A percentile compares a stretch with the other conserved stretches of the same genome.
Evolutionary conservation across 176 grass and related monocot genomes (phyloP).

Genomic region (Triticum aestivum): IWGSC_CS_RefSeq_v2.1 NC_057796.1:394218957-394219456

Average conservation of each 20-base stretch:
- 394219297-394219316: background rate
- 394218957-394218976: too few relatives aligned
- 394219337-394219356: background rate
- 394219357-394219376: background rate
- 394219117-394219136: too few relatives aligned
- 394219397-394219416: background rate
- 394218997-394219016: background rate
- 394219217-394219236: background rate
- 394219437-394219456: background rate
- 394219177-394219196: too few relatives aligned
- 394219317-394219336: background rate
- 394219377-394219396: background rate
- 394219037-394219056: background rate
- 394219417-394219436: background rate
- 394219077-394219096: too few relatives aligned
- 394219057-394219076: too few relatives aligned
- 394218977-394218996: too few relatives aligned
- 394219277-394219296: background rate
- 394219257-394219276: background rate
- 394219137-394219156: too few relatives aligned
- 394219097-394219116: too few relatives aligned
- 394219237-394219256: background rate
- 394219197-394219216: too few relatives aligned
- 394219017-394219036: background rate
- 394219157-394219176: too few relatives aligned